Base-by-base conservation (phyloP, 345 rosid species). In the Arabidopsis arenosa region DNA sequence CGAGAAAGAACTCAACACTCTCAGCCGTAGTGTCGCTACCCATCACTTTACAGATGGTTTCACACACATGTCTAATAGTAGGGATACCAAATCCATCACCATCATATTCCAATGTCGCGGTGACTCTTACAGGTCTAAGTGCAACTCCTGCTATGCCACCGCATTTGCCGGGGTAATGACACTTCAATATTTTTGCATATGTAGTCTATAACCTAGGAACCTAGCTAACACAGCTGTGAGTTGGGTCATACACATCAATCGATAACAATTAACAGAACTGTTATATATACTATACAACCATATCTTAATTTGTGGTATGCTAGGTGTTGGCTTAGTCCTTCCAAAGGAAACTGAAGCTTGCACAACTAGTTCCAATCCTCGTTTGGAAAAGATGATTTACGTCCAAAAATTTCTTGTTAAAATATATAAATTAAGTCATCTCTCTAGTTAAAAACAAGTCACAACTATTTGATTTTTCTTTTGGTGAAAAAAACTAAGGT, bases 1-100 rank as follows among this genome's bases (percentile, higher is more conserved):
- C 10, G 78, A 77, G 39, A 8, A 70, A 39, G 82, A 78, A 84
- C 72, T 47, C 14, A 47, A 47, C 21, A 5, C 52, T 47, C 7
- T 47, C 8, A 47, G 8, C 21, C 21, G 14, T 47, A 47, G 4
- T 0, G 18, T 6, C 7, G n/a, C 52, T 47, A 6, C 18, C 9
- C 5, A 6, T n/a, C 1, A 15, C 9, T 47, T 47, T 6, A 6
- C 2, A 47, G 11, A 9, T 9, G 60, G 57, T 18, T 66, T 33
- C 32, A 4, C 0, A 3, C 32, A 17, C 45, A 3, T 4, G 1
- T 7, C 58, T 12, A 3, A 6, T 44, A 56, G 45, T 6, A 14
- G 33, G 0, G 37, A 0, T 23, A 0, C 8, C 17, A 40, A n/a
- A 36, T 1, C 11, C 0, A 14, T 9, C 49, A 4, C 21, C 15